Evolutionary conservation across 257 asterid species (phyloP).

Genomic region (Sherardia arvensis): DNA sequence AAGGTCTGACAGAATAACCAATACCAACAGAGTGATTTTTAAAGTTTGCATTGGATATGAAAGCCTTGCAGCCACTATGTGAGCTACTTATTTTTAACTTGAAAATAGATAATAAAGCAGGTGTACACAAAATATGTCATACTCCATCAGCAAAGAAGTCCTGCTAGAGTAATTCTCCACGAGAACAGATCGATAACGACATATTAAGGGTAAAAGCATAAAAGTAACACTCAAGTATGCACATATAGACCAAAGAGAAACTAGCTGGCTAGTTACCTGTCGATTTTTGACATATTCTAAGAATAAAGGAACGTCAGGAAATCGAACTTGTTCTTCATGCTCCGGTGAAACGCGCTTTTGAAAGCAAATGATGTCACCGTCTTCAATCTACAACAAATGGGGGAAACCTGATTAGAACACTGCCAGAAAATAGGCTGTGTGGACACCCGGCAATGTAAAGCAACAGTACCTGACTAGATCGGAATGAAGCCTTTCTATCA

Average conservation of each 20-base stretch:
- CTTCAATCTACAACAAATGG: slow-evolving; percentile 56
- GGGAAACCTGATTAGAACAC: not conserved
- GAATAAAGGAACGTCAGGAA: slow-evolving; percentile 74
- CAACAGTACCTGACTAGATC: slow-evolving; percentile 63
- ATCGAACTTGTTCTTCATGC: slow-evolving; percentile 55
- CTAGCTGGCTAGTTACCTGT: slow-evolving; percentile 43
- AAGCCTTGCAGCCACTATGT: not conserved
- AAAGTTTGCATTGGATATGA: not conserved
- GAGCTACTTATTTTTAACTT: not conserved
- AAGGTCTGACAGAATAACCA: not conserved
- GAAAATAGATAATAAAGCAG: not conserved
- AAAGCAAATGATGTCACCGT: slow-evolving; percentile 96
- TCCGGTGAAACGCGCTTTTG: slow-evolving; percentile 60
- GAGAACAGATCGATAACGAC: not conserved
- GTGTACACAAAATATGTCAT: not conserved
- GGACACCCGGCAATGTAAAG: not conserved
- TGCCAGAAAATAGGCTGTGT: not conserved
- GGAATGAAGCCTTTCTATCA: slow-evolving; percentile 64
- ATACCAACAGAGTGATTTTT: not conserved
- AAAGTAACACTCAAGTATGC: not conserved
- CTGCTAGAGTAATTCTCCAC: not conserved
- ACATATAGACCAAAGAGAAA: slow-evolving; percentile 1
- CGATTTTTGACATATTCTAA: slow-evolving; percentile 92
- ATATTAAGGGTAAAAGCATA: not conserved
- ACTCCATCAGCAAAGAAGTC: not conserved